Percentiles rank a stretch among this genome's conserved stretches.
Conservation (phyloP, 331 rosid genomes). For the Malus hybrid region DNA sequence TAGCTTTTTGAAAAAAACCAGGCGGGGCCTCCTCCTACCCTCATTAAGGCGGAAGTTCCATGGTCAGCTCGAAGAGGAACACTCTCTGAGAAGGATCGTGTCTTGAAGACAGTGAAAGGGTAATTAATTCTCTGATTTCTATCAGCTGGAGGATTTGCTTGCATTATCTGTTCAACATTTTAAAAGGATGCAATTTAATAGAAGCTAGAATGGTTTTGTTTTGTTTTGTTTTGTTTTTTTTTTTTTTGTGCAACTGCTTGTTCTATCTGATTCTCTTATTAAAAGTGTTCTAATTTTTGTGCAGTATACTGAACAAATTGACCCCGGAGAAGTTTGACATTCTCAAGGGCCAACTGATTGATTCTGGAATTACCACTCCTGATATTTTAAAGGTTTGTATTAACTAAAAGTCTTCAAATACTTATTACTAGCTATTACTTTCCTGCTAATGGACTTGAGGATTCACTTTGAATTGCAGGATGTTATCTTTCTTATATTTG, state of each 20-base stretch:
- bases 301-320: constrained; percentile 86
- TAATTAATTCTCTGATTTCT: constrained; percentile 14
- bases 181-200: not conserved
- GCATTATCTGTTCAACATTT: not conserved
- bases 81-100: constrained; percentile 89
- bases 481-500: constrained; percentile 79
- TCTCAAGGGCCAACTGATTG: constrained; percentile 89
- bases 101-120: constrained; percentile 92
- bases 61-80: constrained; percentile 84
- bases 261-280: not conserved
- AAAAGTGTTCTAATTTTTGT: not conserved
- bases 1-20: constrained; percentile 12
- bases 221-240: too few relatives aligned
- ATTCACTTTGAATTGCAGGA: constrained; percentile 54
- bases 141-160: not conserved
- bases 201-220: not conserved
- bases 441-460: not conserved
- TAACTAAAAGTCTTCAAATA: not conserved
- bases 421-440: not conserved
- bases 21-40: constrained; percentile 68
- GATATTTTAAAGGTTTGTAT: constrained; percentile 75
- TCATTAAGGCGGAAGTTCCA: constrained; percentile 83
- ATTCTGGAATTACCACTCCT: constrained; percentile 80
- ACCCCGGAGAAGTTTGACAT: constrained; percentile 97
- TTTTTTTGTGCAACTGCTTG: not conserved